Conservation (phyloP, 805 yeast genomes). For the Starmerella apicola region DNA sequence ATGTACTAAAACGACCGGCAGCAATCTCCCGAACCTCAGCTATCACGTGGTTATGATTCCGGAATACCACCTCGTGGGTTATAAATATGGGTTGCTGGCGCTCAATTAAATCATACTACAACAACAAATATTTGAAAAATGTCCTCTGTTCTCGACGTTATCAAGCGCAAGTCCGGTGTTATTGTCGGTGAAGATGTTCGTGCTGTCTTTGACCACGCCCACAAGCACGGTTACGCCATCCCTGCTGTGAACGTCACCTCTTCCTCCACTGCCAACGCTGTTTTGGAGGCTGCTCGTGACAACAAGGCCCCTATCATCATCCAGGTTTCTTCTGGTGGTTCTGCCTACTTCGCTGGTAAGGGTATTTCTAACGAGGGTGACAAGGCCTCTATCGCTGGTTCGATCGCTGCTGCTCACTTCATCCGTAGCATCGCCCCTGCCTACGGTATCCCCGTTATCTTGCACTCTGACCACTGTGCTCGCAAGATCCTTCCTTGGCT, state of each 20-base stretch:
- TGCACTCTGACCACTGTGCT: slow-evolving; percentile 99
- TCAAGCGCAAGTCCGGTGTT: slow-evolving; percentile 89
- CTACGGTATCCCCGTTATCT: slow-evolving; percentile 90
- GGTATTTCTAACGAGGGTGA: slow-evolving; percentile 92
- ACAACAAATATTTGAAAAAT: slow-evolving; percentile 7
- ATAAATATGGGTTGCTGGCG: background rate
- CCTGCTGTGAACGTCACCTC: slow-evolving; percentile 98
- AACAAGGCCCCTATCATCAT: slow-evolving; percentile 86
- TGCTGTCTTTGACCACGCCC: slow-evolving; percentile 71
- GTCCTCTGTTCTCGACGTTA: slow-evolving; percentile 48
- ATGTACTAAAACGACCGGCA: too few species aligned
- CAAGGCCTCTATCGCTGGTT: slow-evolving; percentile 85
- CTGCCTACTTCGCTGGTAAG: slow-evolving; percentile 99
- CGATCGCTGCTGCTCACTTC: slow-evolving; percentile 96
- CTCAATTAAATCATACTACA: too few species aligned
- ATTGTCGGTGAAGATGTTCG: slow-evolving; percentile 96
- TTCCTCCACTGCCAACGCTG: slow-evolving; percentile 92
- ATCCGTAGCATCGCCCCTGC: slow-evolving; percentile 92
- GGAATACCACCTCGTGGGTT: too few species aligned
- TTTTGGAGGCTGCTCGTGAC: slow-evolving; percentile 95
- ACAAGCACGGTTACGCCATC: slow-evolving; percentile 84
- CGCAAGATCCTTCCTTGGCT: slow-evolving; percentile 95
- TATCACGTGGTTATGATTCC: background rate
- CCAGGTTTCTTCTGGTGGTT: slow-evolving; percentile 98
- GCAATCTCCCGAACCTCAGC: too few species aligned